Conservation (phyloP, 2,329 filamentous ascomycete genomes). For the Tolypocladium tundrense region DNA sequence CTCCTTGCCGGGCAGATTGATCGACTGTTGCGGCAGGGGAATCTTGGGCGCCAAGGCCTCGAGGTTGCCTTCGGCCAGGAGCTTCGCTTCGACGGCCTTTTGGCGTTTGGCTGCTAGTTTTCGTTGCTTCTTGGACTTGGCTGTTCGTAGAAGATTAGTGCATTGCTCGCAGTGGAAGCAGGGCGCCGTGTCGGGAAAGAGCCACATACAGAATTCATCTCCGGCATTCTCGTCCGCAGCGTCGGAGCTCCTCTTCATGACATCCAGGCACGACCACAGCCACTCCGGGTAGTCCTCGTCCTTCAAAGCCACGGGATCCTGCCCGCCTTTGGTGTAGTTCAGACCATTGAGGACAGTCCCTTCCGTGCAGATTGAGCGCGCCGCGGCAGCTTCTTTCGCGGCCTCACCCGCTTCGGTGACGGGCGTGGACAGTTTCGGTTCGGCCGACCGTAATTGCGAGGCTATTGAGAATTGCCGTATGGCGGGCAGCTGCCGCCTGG, state of each 20-base stretch:
- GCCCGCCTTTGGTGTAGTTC: conserved; percentile 65
- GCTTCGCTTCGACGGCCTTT: conserved; percentile 42
- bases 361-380: conserved; percentile 45
- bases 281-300: conserved; percentile 72
- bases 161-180: background rate
- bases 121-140: conserved; percentile 78
- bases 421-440: conserved; percentile 26
- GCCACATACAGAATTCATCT: conserved; percentile 67
- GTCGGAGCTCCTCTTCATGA: conserved; percentile 41
- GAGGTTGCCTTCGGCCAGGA: conserved; percentile 56
- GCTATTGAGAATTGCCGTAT: conserved; percentile 31
- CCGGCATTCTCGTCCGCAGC: conserved; percentile 46
- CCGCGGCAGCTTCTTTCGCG: conserved; percentile 16
- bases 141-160: conserved; percentile 26
- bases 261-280: conserved; percentile 65
- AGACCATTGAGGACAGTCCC: conserved; percentile 64
- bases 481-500: conserved; percentile 18
- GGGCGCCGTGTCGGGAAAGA: background rate
- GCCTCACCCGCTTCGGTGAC: conserved; percentile 19
- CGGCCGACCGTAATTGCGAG: conserved; percentile 22
- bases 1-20: conserved; percentile 55
- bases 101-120: conserved; percentile 58
- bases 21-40: conserved; percentile 65
- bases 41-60: conserved; percentile 58
- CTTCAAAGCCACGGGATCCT: conserved; percentile 62